Percentiles rank a stretch among this genome's conserved stretches.
These are phyloP conservation scores for Xylariaceae sp. DNA, from an alignment of 2,329 filamentous ascomycete species.

Conservation along the genomic window DNA sequence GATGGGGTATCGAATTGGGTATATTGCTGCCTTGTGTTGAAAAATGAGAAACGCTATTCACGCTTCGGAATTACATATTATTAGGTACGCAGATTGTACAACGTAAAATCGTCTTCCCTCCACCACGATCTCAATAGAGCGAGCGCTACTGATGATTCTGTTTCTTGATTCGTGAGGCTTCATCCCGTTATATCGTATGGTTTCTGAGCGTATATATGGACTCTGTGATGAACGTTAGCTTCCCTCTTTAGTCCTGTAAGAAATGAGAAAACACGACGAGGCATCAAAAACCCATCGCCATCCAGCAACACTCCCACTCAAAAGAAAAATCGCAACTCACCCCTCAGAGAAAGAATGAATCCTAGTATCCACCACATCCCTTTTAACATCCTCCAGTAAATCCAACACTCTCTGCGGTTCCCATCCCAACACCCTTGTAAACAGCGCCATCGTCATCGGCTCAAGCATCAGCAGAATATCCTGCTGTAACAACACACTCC, in stretches of 20 bases:
- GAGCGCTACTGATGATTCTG: too few relatives aligned
- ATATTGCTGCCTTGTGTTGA: too few relatives aligned
- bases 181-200: background rate
- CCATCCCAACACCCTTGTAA: constrained; percentile 26
- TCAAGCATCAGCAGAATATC: constrained; percentile 23
- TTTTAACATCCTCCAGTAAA: constrained; percentile 22
- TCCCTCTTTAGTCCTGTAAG: background rate
- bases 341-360: constrained; percentile 26
- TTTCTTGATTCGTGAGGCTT: too few relatives aligned
- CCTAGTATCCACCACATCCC: constrained; percentile 20
- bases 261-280: background rate
- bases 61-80: too few relatives aligned
- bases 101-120: too few relatives aligned
- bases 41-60: too few relatives aligned
- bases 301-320: too few relatives aligned
- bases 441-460: constrained; percentile 25
- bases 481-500: constrained; percentile 22
- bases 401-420: constrained; percentile 13
- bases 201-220: constrained; percentile 19
- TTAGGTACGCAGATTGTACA: too few relatives aligned
- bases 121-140: too few relatives aligned
- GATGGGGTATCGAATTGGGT: too few relatives aligned
- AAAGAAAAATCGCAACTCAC: constrained; percentile 10
- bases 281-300: too few relatives aligned
- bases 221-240: constrained; percentile 5